phyloP scores from a whole-genome alignment of 768 basidiomycete genomes.

The Suillus hirtellus region DNA sequence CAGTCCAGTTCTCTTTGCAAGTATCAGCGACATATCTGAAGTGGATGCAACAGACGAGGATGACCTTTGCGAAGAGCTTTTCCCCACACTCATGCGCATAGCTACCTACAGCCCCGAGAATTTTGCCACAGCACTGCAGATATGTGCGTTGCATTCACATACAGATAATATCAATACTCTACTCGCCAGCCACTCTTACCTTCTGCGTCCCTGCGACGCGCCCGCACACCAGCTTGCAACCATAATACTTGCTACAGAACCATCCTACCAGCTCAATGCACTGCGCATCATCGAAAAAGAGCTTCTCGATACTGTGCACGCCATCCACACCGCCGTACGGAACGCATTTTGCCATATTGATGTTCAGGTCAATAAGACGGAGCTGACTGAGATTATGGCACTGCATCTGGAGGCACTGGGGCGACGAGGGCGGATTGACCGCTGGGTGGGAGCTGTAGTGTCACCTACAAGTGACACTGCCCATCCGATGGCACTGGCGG shows the following conservation, averaged over 20 bases:
- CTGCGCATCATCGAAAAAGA: conserved; percentile 53
- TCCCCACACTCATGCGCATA: conserved; percentile 36
- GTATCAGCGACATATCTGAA: conserved; percentile 40
- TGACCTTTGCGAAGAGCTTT: conserved; percentile 36
- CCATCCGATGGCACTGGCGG: conserved; percentile 61
- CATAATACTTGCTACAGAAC: conserved; percentile 33
- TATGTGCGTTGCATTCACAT: conserved; percentile 42
- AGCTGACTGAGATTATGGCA: conserved; percentile 48
- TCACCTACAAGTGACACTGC: conserved; percentile 39
- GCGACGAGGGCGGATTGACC: conserved; percentile 49
- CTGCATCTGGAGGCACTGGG: conserved; percentile 37
- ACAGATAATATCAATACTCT: conserved; percentile 39
- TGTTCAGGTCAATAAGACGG: conserved; percentile 38
- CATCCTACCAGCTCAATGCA: conserved; percentile 31
- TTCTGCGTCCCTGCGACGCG: conserved; percentile 63
- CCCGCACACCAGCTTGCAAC: conserved; percentile 47
- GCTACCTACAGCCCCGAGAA: conserved; percentile 54
- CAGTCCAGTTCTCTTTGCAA: conserved; percentile 45
- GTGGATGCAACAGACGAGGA: conserved; percentile 23
- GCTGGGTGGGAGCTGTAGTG: conserved; percentile 51
- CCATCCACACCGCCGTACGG: conserved; percentile 45
- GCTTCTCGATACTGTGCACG: conserved; percentile 44
- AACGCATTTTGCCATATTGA: conserved; percentile 50
- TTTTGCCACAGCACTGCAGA: conserved; percentile 55
- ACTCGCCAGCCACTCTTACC: conserved; percentile 48